Base-by-base conservation (phyloP, 1,284 basidiomycete species). In the Ganoderma lucidum region DNA sequence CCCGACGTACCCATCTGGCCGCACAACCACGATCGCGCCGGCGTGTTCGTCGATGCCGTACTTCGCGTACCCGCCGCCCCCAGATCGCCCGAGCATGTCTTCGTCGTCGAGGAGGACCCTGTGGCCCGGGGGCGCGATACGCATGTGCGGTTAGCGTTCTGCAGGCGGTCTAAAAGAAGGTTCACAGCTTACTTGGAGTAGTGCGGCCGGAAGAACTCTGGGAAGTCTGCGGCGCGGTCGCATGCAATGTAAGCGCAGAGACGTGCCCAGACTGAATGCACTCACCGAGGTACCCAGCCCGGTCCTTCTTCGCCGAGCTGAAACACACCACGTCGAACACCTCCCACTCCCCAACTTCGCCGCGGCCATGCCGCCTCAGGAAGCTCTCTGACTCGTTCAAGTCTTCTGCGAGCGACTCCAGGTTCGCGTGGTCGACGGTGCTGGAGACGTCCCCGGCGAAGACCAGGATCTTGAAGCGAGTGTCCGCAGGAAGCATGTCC, bases 1-100 rank as follows among this genome's bases (percentile, higher is more conserved):
- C 2, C 90, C 69, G n/a, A 94, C 86, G 70, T 93, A 93, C 8
- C 92, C 92, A 74, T 94, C 93, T 3, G 93, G 93, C 32, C 93
- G 84, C 23, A 93, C 87, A 30, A 91, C 82, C 23, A 92, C 87
- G 19, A 93, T 79, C 8, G 85, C 89, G 23, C 92, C 93, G 3
- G 32, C 55, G 80, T 77, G 19, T 81, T 75, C 6, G 51, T 82
- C 80, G 48, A 93, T 83, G 0, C 92, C 92, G 71, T 85, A 88
- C 70, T 77, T 82, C 44, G 80, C 76, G 71, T 88, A 87, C 3
- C 79, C 81, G n/a, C 74, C 75, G 10, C 85, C 84, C 14, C 84
- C 86, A 17, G 70, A 70, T 2, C 65, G 74, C 4, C 71, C 77
- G 2, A 78, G 78, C 60, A 77, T 72, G 64, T 83, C 80, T 15